These are phyloP conservation scores for Aspergillus alliaceus DNA, from an alignment of 2,329 filamentous ascomycete species.

Conservation along the genomic window DNA sequence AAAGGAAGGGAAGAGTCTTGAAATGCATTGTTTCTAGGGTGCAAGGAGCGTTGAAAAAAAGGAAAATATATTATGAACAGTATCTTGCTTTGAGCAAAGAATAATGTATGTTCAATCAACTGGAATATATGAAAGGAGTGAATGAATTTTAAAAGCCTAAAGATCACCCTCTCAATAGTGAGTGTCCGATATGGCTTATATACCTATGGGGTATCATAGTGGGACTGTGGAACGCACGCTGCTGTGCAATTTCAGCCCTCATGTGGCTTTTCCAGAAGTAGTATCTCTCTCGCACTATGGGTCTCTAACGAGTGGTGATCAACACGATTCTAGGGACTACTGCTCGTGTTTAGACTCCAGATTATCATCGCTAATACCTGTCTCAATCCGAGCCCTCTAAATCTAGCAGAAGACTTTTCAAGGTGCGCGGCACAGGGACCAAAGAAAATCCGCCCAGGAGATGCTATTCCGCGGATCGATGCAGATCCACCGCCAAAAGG, in stretches of 20 bases:
- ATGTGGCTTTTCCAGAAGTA: neutral
- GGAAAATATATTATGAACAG: neutral
- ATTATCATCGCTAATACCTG: neutral
- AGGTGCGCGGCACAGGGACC: neutral
- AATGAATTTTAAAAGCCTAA: neutral
- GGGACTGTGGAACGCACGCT: neutral
- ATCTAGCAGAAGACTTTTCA: neutral
- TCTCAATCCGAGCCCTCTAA: neutral
- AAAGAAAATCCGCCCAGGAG: neutral
- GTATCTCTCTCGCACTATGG: neutral
- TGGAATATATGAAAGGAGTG: neutral
- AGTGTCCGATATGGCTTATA: neutral
- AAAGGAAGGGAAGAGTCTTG: constrained; percentile 23
- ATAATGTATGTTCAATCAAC: neutral
- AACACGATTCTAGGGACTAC: neutral
- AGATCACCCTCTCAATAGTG: neutral
- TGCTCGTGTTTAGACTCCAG: neutral
- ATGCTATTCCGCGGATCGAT: neutral
- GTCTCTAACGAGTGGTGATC: neutral
- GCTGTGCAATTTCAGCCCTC: neutral
- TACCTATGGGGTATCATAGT: neutral
- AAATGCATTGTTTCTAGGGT: constrained; percentile 19
- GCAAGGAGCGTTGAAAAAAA: neutral
- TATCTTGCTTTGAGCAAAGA: neutral
- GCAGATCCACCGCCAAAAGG: neutral